Percentiles rank a stretch among this genome's conserved stretches.
Evolutionary conservation across 1,284 basidiomycete genomes (phyloP).

Genomic region (Fomes fomentarius): DNA sequence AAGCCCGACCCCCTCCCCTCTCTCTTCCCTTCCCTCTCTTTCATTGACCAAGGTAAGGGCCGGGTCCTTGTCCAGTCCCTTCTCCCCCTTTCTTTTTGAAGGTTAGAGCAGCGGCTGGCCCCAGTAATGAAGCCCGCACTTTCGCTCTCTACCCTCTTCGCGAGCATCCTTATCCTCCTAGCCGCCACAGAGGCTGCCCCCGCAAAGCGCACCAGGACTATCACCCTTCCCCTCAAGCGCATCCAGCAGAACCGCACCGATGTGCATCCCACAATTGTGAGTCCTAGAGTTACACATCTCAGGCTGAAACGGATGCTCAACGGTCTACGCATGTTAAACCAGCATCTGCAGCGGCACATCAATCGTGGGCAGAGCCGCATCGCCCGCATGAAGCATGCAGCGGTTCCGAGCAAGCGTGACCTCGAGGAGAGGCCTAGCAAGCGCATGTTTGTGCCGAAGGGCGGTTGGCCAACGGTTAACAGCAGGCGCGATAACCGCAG

Average conservation of each 20-base stretch:
- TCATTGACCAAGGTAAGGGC: conserved; percentile 33
- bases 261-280: conserved; percentile 66
- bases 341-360: conserved; percentile 74
- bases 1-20: too few species aligned
- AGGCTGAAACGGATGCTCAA: too few species aligned
- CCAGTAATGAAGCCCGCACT: conserved; percentile 55
- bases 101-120: conserved; percentile 31
- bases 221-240: conserved; percentile 63
- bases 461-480: conserved; percentile 30
- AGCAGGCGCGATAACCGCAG: conserved; percentile 41
- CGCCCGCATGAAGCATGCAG: conserved; percentile 69
- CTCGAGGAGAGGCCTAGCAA: conserved; percentile 56
- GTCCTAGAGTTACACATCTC: conserved; percentile 31
- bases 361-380: conserved; percentile 68
- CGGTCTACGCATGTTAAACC: conserved; percentile 4
- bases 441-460: conserved; percentile 45
- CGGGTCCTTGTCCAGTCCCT: conserved; percentile 35
- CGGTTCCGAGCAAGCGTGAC: conserved; percentile 49
- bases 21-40: conserved; percentile 21
- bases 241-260: conserved; percentile 43
- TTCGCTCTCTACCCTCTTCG: conserved; percentile 56
- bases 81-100: conserved; percentile 31
- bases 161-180: conserved; percentile 51
- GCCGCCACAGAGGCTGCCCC: conserved; percentile 45
- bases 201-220: conserved; percentile 35